Percentiles rank a stretch among this genome's conserved stretches.
Evolutionary conservation across 495 filamentous ascomycete genomes (phyloP).

Genomic region (Usnea hakonensis): DNA sequence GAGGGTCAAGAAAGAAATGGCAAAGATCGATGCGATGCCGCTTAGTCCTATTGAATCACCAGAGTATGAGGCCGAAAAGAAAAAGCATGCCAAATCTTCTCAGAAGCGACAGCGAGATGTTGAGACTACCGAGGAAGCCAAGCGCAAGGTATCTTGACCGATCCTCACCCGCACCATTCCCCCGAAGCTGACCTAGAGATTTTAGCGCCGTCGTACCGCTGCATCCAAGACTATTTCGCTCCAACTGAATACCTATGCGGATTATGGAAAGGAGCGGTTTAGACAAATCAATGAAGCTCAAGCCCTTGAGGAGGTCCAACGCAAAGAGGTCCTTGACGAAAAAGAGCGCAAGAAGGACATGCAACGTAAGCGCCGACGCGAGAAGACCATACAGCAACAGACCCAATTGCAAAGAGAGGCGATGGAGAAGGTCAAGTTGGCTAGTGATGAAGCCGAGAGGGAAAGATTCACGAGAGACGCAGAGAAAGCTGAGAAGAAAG

Average conservation of each 20-base stretch:
- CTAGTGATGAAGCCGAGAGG: slow-evolving; percentile 70
- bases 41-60: slow-evolving; percentile 58
- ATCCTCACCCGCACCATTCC: slow-evolving; percentile 20
- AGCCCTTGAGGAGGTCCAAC: slow-evolving; percentile 77
- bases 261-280: slow-evolving; percentile 47
- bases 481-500: slow-evolving; percentile 79
- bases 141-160: slow-evolving; percentile 48
- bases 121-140: slow-evolving; percentile 47
- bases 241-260: slow-evolving; percentile 47
- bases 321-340: slow-evolving; percentile 83
- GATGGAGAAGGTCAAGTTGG: slow-evolving; percentile 61
- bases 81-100: slow-evolving; percentile 44
- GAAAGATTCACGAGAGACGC: slow-evolving; percentile 71
- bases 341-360: slow-evolving; percentile 99
- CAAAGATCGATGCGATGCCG: slow-evolving; percentile 58
- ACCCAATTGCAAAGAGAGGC: slow-evolving; percentile 80
- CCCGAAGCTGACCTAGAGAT: slow-evolving; percentile 28
- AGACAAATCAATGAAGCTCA: slow-evolving; percentile 51
- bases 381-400: slow-evolving; percentile 85
- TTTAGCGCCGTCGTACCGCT: slow-evolving; percentile 48
- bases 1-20: slow-evolving; percentile 54
- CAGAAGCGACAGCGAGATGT: slow-evolving; percentile 57
- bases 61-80: slow-evolving; percentile 52
- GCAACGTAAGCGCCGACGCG: slow-evolving; percentile 93
- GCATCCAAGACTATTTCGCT: slow-evolving; percentile 42